Percentiles rank a stretch among this genome's conserved stretches.
Conservation (phyloP, 257 asterid species). For the Solanum virginianum region DNA sequence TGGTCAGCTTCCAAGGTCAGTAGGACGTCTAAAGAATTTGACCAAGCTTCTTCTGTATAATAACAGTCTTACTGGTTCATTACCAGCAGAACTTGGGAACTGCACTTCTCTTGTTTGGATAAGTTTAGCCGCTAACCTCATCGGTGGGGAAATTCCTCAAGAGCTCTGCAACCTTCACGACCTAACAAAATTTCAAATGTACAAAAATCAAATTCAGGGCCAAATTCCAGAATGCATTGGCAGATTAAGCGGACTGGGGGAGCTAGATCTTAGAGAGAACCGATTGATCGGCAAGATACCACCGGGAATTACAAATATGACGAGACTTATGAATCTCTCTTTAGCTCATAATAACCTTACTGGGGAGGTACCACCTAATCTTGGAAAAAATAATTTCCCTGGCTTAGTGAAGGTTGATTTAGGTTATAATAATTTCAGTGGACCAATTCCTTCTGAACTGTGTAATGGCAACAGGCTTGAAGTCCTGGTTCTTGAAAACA, state of each 20-base stretch:
- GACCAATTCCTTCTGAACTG: slow-evolving; percentile 21
- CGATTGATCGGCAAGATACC: slow-evolving; percentile 28
- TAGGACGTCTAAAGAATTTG: slow-evolving; percentile 19
- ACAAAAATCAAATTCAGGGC: slow-evolving; percentile 21
- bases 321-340: slow-evolving; percentile 11
- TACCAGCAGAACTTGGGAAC: slow-evolving; percentile 28
- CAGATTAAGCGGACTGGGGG: slow-evolving; percentile 18
- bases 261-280: slow-evolving; percentile 12
- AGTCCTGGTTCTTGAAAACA: slow-evolving; percentile 22
- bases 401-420: slow-evolving; percentile 29
- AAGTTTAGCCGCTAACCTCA: slow-evolving; percentile 9
- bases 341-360: slow-evolving; percentile 24
- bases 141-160: slow-evolving; percentile 24
- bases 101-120: slow-evolving; percentile 17
- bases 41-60: background rate
- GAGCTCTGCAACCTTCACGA: slow-evolving; percentile 27
- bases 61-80: slow-evolving; percentile 14
- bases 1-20: slow-evolving; percentile 27
- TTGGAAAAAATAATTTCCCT: slow-evolving; percentile 20
- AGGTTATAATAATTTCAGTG: slow-evolving; percentile 24
- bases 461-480: slow-evolving; percentile 22
- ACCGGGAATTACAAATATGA: slow-evolving; percentile 17
- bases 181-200: slow-evolving; percentile 5
- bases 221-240: slow-evolving; percentile 23
- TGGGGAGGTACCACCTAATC: slow-evolving; percentile 26